These are phyloP conservation scores for Cryoendolithus antarcticus DNA, from an alignment of 2,329 filamentous ascomycete species.

Conservation along the genomic window DNA sequence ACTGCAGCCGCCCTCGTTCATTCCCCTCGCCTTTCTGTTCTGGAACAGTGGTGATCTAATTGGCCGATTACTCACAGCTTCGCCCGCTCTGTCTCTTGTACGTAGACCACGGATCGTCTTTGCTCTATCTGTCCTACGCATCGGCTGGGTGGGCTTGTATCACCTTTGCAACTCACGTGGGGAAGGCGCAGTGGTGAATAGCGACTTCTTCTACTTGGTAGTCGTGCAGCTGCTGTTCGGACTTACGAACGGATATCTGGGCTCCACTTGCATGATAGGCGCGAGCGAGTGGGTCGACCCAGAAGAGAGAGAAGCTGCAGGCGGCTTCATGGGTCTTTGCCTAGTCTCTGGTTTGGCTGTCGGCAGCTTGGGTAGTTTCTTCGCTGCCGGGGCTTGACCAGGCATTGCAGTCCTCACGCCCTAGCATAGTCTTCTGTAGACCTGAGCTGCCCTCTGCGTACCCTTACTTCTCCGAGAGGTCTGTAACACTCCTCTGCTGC, in stretches of 20 bases:
- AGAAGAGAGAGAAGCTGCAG: slow-evolving; percentile 74
- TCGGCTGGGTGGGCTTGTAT: slow-evolving; percentile 71
- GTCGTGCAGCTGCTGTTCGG: slow-evolving; percentile 78
- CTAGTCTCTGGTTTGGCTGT: slow-evolving; percentile 71
- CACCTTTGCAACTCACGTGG: slow-evolving; percentile 78
- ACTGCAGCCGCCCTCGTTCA: slow-evolving; percentile 65
- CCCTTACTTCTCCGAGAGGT: too few relatives aligned
- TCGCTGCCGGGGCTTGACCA: slow-evolving; percentile 36
- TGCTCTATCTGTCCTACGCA: slow-evolving; percentile 49
- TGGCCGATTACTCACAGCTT: slow-evolving; percentile 57
- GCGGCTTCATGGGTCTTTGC: slow-evolving; percentile 86
- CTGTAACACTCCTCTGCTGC: too few relatives aligned
- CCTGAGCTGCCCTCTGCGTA: too few relatives aligned
- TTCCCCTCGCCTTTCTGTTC: slow-evolving; percentile 78
- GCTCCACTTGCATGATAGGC: slow-evolving; percentile 84
- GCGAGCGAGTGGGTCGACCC: slow-evolving; percentile 69
- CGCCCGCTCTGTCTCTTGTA: slow-evolving; percentile 44
- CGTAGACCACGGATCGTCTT: slow-evolving; percentile 57
- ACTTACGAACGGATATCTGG: slow-evolving; percentile 73
- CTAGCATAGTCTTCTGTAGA: too few relatives aligned
- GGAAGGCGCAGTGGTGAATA: slow-evolving; percentile 58
- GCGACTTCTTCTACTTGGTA: slow-evolving; percentile 79
- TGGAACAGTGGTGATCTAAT: slow-evolving; percentile 85
- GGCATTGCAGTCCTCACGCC: too few relatives aligned
- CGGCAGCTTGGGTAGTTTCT: slow-evolving; percentile 85